Percentiles rank a stretch among this genome's conserved stretches.
These are phyloP conservation scores for Tylopilus balloui DNA, from an alignment of 768 basidiomycete species.

Conservation along the genomic window DNA sequence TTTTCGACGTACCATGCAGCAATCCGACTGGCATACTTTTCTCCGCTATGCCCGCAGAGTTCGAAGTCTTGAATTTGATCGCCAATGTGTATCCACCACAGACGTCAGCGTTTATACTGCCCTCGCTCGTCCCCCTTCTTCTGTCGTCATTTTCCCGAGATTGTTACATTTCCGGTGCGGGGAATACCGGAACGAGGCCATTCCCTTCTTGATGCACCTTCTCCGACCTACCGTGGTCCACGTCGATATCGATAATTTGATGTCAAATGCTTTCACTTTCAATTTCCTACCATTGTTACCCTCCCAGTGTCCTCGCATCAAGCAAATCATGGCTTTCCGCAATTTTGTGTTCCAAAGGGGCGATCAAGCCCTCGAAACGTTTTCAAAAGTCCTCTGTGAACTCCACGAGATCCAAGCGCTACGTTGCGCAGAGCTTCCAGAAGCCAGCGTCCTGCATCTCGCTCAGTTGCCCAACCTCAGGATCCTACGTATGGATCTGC, in stretches of 20 bases:
- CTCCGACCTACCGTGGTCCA: constrained; percentile 25
- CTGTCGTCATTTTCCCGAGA: constrained; percentile 22
- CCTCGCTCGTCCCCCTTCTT: constrained; percentile 14
- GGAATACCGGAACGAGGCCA: constrained; percentile 20
- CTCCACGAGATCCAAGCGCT: constrained; percentile 21
- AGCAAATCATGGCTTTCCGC: constrained; percentile 27
- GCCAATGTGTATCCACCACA: constrained; percentile 22
- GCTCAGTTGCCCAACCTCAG: constrained; percentile 18
- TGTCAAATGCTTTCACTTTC: constrained; percentile 23
- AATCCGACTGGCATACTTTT: constrained; percentile 28
- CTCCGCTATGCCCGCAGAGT: constrained; percentile 28
- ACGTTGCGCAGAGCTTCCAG: constrained; percentile 27
- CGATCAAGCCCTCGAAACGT: constrained; percentile 21
- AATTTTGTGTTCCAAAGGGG: constrained; percentile 26
- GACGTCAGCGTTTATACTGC: constrained; percentile 19
- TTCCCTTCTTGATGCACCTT: constrained; percentile 23
- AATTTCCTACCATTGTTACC: constrained; percentile 19
- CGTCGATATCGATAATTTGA: constrained; percentile 29
- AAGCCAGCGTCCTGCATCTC: constrained; percentile 21
- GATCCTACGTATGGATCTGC: constrained; percentile 26
- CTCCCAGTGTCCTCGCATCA: constrained; percentile 23
- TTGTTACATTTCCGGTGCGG: constrained; percentile 28
- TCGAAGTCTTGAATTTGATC: constrained; percentile 30
- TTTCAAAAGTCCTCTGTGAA: constrained; percentile 22
- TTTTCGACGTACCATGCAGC: constrained; percentile 18